Conservation (phyloP, 2,329 filamentous ascomycete species). For the Beauveria bassiana region DNA sequence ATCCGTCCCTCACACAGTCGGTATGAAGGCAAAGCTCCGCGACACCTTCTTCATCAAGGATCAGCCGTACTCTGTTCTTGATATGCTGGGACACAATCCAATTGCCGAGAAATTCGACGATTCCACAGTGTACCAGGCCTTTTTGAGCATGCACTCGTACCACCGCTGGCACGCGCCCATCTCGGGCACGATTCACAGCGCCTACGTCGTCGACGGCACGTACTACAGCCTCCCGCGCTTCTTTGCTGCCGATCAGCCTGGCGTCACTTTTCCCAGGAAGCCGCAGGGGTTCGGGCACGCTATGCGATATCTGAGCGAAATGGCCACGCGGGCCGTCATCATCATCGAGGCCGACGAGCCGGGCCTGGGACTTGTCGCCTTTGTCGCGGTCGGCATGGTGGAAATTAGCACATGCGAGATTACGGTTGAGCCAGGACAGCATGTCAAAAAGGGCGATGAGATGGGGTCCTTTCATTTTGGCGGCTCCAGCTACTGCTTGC, state of each 20-base stretch:
- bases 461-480: slow-evolving; percentile 76
- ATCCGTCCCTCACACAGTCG: slow-evolving; percentile 48
- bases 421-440: slow-evolving; percentile 57
- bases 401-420: slow-evolving; percentile 70
- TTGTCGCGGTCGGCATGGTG: slow-evolving; percentile 67
- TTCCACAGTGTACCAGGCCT: slow-evolving; percentile 64
- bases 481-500: slow-evolving; percentile 61
- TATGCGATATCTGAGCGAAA: slow-evolving; percentile 58
- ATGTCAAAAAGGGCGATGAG: slow-evolving; percentile 61
- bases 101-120: slow-evolving; percentile 48
- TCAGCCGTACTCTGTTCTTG: slow-evolving; percentile 57
- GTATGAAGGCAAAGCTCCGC: slow-evolving; percentile 41
- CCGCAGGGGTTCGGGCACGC: slow-evolving; percentile 37
- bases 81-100: slow-evolving; percentile 54
- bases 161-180: slow-evolving; percentile 69
- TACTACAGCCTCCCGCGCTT: slow-evolving; percentile 56
- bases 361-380: slow-evolving; percentile 59
- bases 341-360: slow-evolving; percentile 63
- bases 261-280: slow-evolving; percentile 23
- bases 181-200: slow-evolving; percentile 49
- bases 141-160: slow-evolving; percentile 59
- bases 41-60: slow-evolving; percentile 63
- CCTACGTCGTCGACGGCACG: slow-evolving; percentile 53
- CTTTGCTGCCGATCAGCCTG: slow-evolving; percentile 24
- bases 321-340: slow-evolving; percentile 64